phyloP scores from a whole-genome alignment of 768 basidiomycete genomes.

The Hericium erinaceus region DNA sequence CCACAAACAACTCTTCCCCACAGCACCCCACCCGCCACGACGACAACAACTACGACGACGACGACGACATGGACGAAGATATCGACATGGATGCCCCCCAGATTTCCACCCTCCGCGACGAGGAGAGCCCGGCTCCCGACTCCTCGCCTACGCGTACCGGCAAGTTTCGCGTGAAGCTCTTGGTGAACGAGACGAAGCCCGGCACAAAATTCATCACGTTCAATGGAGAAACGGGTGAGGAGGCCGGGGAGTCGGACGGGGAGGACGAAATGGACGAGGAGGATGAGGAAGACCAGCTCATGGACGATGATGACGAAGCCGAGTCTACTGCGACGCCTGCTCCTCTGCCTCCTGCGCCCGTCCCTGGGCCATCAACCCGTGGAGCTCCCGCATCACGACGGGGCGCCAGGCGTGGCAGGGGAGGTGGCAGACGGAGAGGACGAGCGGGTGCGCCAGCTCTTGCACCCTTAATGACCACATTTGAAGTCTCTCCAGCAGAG shows the following conservation, averaged over 20 bases:
- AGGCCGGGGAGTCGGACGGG: conserved; percentile 3
- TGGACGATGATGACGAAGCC: conserved; percentile 65
- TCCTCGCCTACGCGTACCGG: conserved; percentile 21
- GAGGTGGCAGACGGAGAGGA: conserved; percentile 2
- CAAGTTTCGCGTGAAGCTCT: conserved; percentile 41
- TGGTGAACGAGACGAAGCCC: conserved; percentile 36
- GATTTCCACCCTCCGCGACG: conserved; percentile 71
- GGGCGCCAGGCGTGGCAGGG: conserved; percentile 12
- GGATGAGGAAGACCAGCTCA: conserved; percentile 66
- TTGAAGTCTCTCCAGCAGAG: conserved; percentile 1
- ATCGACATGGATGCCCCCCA: conserved; percentile 73
- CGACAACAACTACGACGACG: conserved; percentile 19
- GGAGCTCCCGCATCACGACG: conserved; percentile 1
- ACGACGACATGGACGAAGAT: conserved; percentile 26
- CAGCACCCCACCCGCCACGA: neutral
- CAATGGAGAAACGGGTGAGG: conserved; percentile 13
- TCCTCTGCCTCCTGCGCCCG: conserved; percentile 17
- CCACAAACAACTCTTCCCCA: conserved; percentile 3
- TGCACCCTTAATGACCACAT: neutral
- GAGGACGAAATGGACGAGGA: conserved; percentile 38
- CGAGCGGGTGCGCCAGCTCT: conserved; percentile 1
- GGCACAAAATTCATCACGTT: conserved; percentile 27
- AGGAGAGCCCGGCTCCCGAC: conserved; percentile 52
- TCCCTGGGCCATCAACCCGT: conserved; percentile 25
- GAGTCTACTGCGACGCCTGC: conserved; percentile 18